Evolutionary conservation across 768 basidiomycete species (phyloP).

Genomic region (Pulveroboletus ravenelii): DNA sequence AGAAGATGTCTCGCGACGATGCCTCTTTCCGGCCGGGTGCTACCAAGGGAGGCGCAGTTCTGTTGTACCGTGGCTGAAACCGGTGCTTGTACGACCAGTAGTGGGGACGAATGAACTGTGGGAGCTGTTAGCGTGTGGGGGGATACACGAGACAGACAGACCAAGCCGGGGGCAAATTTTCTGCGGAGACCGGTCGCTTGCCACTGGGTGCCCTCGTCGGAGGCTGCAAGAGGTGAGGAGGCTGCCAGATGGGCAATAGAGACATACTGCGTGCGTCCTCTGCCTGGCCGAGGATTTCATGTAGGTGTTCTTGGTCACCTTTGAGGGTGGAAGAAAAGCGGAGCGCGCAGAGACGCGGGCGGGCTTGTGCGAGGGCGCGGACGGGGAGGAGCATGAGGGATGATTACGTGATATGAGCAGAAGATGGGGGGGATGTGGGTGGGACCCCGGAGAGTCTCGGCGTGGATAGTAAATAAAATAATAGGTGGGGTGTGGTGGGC

Average conservation of each 20-base stretch:
- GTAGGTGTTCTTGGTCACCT: slow-evolving; percentile 21
- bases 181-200: slow-evolving; percentile 24
- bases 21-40: slow-evolving; percentile 56
- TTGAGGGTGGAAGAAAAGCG: slow-evolving; percentile 18
- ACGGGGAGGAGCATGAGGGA: slow-evolving; percentile 12
- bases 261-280: slow-evolving; percentile 16
- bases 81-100: slow-evolving; percentile 40
- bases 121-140: background rate
- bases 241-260: too few relatives aligned
- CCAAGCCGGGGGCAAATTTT: slow-evolving; percentile 22
- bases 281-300: slow-evolving; percentile 24
- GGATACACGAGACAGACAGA: slow-evolving; percentile 9
- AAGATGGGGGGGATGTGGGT: background rate
- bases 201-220: slow-evolving; percentile 14
- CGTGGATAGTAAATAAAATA: background rate
- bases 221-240: slow-evolving; percentile 8
- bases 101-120: slow-evolving; percentile 45
- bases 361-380: slow-evolving; percentile 13
- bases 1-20: slow-evolving; percentile 59
- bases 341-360: background rate
- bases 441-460: slow-evolving; percentile 21
- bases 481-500: background rate
- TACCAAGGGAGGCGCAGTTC: slow-evolving; percentile 37
- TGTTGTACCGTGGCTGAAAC: slow-evolving; percentile 18
- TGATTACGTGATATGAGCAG: slow-evolving; percentile 7